phyloP scores from a whole-genome alignment of 2,329 filamentous ascomycete species.

The Ceratocystis papillata region DNA sequence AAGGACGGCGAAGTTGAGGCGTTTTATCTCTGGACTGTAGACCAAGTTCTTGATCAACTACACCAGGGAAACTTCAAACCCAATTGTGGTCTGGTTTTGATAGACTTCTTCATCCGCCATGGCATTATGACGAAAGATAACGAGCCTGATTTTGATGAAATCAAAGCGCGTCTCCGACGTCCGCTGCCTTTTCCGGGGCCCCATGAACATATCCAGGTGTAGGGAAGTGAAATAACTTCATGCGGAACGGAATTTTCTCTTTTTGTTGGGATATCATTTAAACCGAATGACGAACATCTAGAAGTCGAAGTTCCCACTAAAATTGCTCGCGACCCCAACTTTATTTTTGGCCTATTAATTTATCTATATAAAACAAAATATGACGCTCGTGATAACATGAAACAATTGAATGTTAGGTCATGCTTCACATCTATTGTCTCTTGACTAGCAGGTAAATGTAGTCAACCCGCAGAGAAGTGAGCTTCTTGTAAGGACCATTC shows the following conservation, averaged over 20 bases:
- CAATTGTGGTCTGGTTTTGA: constrained; percentile 72
- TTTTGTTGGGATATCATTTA: constrained; percentile 12
- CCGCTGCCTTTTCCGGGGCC: constrained; percentile 68
- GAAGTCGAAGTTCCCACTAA: neutral
- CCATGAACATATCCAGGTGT: constrained; percentile 30
- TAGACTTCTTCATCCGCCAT: constrained; percentile 85
- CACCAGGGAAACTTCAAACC: constrained; percentile 73
- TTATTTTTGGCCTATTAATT: constrained; percentile 9
- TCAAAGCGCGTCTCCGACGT: constrained; percentile 64
- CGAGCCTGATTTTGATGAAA: constrained; percentile 67
- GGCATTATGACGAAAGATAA: constrained; percentile 68
- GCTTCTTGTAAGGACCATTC: constrained; percentile 90
- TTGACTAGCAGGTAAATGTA: constrained; percentile 89
- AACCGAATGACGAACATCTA: constrained; percentile 7
- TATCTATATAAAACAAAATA: constrained; percentile 22
- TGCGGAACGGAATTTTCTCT: constrained; percentile 3
- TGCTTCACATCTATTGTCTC: constrained; percentile 41
- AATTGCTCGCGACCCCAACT: constrained; percentile 8
- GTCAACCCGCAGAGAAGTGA: constrained; percentile 83
- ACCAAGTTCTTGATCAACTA: constrained; percentile 63
- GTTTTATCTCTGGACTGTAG: constrained; percentile 66
- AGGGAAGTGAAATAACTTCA: constrained; percentile 22
- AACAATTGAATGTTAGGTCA: neutral
- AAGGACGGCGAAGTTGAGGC: constrained; percentile 82
- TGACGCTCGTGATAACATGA: constrained; percentile 21